Evolutionary conservation across 768 basidiomycete genomes (phyloP).

Genomic region (Collybiopsis confluens): DNA sequence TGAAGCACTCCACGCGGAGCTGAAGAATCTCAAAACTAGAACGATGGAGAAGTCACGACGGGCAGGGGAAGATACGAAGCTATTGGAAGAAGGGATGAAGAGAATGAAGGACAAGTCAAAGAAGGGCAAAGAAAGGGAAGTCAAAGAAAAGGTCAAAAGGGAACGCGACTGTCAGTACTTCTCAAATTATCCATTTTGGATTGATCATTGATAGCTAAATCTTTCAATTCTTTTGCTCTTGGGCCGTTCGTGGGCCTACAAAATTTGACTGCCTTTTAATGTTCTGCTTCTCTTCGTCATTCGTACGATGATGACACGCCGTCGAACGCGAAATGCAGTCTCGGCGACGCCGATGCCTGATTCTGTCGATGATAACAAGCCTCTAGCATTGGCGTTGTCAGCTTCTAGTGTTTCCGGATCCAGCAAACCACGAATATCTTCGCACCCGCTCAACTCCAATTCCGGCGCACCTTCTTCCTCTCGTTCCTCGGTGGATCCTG

Average conservation of each 20-base stretch:
- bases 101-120: slow-evolving; percentile 73
- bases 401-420: slow-evolving; percentile 12
- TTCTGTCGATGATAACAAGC: slow-evolving; percentile 42
- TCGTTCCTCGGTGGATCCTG: slow-evolving; percentile 57
- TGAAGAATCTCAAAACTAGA: slow-evolving; percentile 47
- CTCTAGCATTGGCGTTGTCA: slow-evolving; percentile 21
- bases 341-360: slow-evolving; percentile 43
- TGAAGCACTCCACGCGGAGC: slow-evolving; percentile 58
- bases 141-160: slow-evolving; percentile 65
- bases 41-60: slow-evolving; percentile 65
- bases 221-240: slow-evolving; percentile 10
- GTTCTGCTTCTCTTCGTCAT: not conserved
- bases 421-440: slow-evolving; percentile 43
- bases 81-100: slow-evolving; percentile 73
- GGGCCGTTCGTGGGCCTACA: slow-evolving; percentile 7
- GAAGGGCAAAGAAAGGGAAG: slow-evolving; percentile 60
- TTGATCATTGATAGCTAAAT: slow-evolving; percentile 19
- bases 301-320: too few relatives aligned
- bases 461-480: slow-evolving; percentile 45
- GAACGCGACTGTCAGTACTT: slow-evolving; percentile 71
- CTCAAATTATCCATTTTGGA: slow-evolving; percentile 6
- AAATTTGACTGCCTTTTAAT: not conserved
- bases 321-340: not conserved
- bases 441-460: slow-evolving; percentile 32
- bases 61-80: slow-evolving; percentile 69